Base-by-base conservation (phyloP, 2,329 filamentous ascomycete species). In the Diaporthe batatas region DNA sequence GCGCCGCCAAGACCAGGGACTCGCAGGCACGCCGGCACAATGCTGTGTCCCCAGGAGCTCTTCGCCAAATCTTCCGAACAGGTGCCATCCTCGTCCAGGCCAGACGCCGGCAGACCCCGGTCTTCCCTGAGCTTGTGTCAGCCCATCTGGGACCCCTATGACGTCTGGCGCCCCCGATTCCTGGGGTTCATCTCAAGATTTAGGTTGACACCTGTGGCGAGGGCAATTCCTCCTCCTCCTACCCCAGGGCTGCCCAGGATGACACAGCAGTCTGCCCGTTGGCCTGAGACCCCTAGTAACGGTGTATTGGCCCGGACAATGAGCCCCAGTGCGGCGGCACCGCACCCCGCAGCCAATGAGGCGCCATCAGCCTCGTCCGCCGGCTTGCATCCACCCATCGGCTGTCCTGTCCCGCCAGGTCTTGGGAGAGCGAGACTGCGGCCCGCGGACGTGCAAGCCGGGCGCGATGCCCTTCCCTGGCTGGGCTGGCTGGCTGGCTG, bases 131-230 rank as follows among this genome's bases (percentile, higher is more conserved):
- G 36, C 49, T 55, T 67, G 59, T 57, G 39, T 67, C 68, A 70
- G 54, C 49, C 49, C 62, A 49, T 44, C 39, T 18, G 65, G 65
- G 70, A 58, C 70, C 70, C 70, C n/a, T 68, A 72, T 72, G 70
- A 72, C 70, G 70, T 72, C 29, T 23, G 7, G 6, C 5, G 12
- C 23, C 34, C 71, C 67, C 34, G 57, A 32, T 18, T 47, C 21
- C 2, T 21, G 65, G 36, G 49, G 49, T 72, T 57, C 47, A 42
- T 67, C 39, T 72, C 36, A 71, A 71, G n/a, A 47, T 68, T 68
- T 59, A 68, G 64, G 70, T 68, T 71, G 68, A 70, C 68, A 59
- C 34, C 39, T 62, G 54, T 70, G 23, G 68, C 53, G 42, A 51
- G n/a, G 23, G 55, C 32, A 49, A 49, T 49, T 65, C 29, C 44